Evolutionary conservation across 2,329 filamentous ascomycete genomes (phyloP).

Genomic region (Aspergillus sp.): DNA sequence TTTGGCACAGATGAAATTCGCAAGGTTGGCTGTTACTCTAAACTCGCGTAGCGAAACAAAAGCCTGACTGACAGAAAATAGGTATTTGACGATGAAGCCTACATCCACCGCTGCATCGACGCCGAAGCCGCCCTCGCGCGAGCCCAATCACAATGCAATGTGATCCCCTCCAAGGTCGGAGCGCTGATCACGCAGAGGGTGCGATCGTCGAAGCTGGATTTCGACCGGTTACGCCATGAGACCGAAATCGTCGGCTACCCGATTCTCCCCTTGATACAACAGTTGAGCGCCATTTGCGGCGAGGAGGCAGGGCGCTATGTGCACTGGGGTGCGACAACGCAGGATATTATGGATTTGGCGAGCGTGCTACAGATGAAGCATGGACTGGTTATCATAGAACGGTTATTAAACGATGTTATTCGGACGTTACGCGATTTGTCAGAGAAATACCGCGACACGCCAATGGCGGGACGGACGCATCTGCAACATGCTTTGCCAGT

Average conservation of each 20-base stretch:
- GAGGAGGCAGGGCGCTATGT: constrained; percentile 40
- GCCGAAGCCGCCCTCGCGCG: constrained; percentile 46
- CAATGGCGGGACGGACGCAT: constrained; percentile 52
- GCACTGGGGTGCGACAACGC: constrained; percentile 53
- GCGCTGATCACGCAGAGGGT: constrained; percentile 30
- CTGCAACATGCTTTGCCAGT: constrained; percentile 50
- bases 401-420: constrained; percentile 38
- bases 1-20: constrained; percentile 47
- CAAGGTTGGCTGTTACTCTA: constrained; percentile 9
- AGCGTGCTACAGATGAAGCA: constrained; percentile 47
- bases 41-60: not conserved
- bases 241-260: constrained; percentile 51
- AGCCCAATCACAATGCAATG: constrained; percentile 41
- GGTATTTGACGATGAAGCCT: constrained; percentile 45
- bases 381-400: constrained; percentile 43
- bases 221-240: constrained; percentile 35
- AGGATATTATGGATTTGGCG: constrained; percentile 53
- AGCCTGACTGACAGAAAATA: constrained; percentile 8
- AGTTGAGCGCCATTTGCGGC: constrained; percentile 34
- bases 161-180: constrained; percentile 39
- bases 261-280: constrained; percentile 44
- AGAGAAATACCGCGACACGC: constrained; percentile 42
- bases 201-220: constrained; percentile 30
- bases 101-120: constrained; percentile 43
- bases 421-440: constrained; percentile 37